Conservation (phyloP, 1,284 basidiomycete genomes). For the Laetiporus sulphureus region DNA sequence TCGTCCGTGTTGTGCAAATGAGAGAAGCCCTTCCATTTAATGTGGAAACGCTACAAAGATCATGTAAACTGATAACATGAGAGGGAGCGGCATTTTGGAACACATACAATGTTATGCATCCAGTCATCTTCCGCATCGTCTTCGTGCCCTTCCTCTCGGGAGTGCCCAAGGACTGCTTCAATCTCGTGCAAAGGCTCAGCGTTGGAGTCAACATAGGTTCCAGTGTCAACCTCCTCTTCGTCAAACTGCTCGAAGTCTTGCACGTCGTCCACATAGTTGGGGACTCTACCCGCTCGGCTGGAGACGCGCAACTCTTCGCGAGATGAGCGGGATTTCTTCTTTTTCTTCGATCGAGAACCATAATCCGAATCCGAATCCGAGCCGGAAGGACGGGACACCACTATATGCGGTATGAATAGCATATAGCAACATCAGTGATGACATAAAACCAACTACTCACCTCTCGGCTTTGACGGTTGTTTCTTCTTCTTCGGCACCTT, state of each 20-base stretch:
- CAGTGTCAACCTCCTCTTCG: slow-evolving; percentile 43
- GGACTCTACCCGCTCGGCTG: slow-evolving; percentile 73
- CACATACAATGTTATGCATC: slow-evolving; percentile 77
- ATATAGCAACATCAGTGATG: slow-evolving; percentile 5
- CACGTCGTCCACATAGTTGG: slow-evolving; percentile 82
- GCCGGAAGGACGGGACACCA: slow-evolving; percentile 37
- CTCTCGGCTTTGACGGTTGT: slow-evolving; percentile 53
- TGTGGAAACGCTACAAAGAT: slow-evolving; percentile 76
- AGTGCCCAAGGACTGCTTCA: slow-evolving; percentile 79
- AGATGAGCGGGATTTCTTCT: slow-evolving; percentile 59
- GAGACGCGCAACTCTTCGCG: slow-evolving; percentile 74
- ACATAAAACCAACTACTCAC: slow-evolving; percentile 33
- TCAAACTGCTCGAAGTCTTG: slow-evolving; percentile 79
- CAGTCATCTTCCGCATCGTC: slow-evolving; percentile 75
- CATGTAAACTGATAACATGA: slow-evolving; percentile 6
- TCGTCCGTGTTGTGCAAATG: slow-evolving; percentile 97
- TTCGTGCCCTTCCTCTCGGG: slow-evolving; percentile 74
- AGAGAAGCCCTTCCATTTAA: slow-evolving; percentile 95
- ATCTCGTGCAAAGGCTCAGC: slow-evolving; percentile 70
- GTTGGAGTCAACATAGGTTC: slow-evolving; percentile 45
- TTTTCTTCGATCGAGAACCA: slow-evolving; percentile 80
- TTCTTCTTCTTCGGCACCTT: slow-evolving; percentile 63
- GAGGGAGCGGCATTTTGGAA: slow-evolving; percentile 10
- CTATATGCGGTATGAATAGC: slow-evolving; percentile 22
- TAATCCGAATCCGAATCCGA: slow-evolving; percentile 85